phyloP scores from a whole-genome alignment of 148 eudicot species.

The Hydrangea macrophylla region DNA sequence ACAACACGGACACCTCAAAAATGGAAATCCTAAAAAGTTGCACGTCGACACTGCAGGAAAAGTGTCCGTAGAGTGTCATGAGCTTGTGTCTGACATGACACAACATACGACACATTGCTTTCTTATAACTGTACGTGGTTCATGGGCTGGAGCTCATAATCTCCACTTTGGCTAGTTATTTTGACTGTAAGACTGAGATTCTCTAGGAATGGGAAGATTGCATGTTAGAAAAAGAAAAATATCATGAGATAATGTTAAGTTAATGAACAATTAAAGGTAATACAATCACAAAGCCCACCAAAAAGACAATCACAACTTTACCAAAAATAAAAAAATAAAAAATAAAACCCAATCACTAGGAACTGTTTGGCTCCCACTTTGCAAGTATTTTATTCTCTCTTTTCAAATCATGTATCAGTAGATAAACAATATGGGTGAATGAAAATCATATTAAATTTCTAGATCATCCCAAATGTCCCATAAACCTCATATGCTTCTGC shows the following conservation, averaged over 20 bases:
- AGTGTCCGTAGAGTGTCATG: no score
- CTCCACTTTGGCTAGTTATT: no score
- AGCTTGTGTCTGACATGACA: no score
- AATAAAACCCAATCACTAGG: not conserved
- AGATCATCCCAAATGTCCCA: not conserved
- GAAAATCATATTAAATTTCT: not conserved
- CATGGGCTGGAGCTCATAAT: no score
- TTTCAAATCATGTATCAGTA: not conserved
- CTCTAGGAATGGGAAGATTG: not conserved
- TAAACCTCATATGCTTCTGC: not conserved
- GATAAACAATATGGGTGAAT: not conserved
- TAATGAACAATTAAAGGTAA: not conserved
- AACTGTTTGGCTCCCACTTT: not conserved
- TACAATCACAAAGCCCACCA: not conserved
- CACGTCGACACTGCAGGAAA: no score
- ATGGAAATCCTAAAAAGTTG: no score
- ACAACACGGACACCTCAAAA: no score
- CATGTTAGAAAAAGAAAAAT: not conserved
- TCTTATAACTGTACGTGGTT: no score
- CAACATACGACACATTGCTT: no score
- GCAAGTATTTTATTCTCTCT: not conserved
- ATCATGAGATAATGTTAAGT: not conserved
- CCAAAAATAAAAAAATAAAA: no score
- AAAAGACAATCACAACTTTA: not conserved
- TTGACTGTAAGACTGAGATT: no score